Conservation (phyloP, 2,329 filamentous ascomycete genomes). For the Dactylonectria macrodidyma region DNA sequence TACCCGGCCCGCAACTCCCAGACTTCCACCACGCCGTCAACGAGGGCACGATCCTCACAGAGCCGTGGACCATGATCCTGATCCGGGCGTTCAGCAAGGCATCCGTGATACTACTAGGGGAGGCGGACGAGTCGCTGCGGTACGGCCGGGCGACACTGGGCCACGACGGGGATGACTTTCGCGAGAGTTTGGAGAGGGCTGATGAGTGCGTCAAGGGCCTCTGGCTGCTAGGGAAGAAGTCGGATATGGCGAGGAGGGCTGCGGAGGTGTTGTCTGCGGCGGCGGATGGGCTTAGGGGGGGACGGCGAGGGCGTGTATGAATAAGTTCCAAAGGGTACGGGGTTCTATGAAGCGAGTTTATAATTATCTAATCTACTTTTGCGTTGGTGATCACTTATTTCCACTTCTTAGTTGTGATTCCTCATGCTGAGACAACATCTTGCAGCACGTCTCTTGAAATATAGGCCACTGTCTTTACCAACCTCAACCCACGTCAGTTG, state of each 20-base stretch:
- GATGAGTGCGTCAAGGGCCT: conserved; percentile 66
- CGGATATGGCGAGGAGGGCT: conserved; percentile 58
- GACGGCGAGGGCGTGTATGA: not conserved
- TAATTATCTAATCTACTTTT: not conserved
- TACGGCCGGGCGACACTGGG: conserved; percentile 38
- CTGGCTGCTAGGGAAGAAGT: conserved; percentile 69
- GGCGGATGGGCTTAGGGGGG: conserved; percentile 20
- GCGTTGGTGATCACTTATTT: not conserved
- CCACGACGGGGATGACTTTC: conserved; percentile 39
- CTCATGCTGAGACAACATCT: not conserved
- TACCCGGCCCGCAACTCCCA: conserved; percentile 44
- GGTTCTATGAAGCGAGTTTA: not conserved
- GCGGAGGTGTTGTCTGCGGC: conserved; percentile 40
- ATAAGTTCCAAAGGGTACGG: too few species aligned
- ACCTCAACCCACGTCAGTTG: too few species aligned
- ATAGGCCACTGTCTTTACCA: too few species aligned
- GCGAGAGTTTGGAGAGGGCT: conserved; percentile 55
- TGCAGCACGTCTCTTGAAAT: not conserved
- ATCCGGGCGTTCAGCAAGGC: conserved; percentile 68
- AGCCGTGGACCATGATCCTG: conserved; percentile 72
- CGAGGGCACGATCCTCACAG: conserved; percentile 68
- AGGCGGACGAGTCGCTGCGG: conserved; percentile 42
- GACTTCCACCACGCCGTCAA: conserved; percentile 68
- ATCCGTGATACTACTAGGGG: conserved; percentile 54
- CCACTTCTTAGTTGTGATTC: not conserved